Conservation (phyloP, 148 eudicot species). For the Talinum fruticosum region DNA sequence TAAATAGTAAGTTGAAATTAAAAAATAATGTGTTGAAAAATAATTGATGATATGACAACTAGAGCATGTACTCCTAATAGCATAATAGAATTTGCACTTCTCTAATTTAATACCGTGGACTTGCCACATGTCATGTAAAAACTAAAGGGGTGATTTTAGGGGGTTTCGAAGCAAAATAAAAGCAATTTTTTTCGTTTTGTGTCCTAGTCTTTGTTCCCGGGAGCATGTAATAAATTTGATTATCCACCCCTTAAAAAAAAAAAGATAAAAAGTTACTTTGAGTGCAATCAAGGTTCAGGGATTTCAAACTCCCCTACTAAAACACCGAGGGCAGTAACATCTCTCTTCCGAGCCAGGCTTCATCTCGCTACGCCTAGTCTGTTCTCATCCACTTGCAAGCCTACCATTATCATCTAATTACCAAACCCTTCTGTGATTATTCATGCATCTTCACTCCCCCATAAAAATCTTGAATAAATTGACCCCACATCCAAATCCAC, state of each 20-base stretch:
- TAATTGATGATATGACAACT: too few species aligned
- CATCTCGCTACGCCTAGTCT: neutral
- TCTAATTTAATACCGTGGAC: too few species aligned
- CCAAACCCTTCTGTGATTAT: neutral
- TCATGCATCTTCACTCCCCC: neutral
- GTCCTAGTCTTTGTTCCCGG: too few species aligned
- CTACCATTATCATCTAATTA: neutral
- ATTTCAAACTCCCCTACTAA: neutral
- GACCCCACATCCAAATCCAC: constrained; percentile 16
- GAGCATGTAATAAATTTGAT: too few species aligned
- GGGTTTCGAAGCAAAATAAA: too few species aligned
- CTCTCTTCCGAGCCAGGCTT: neutral
- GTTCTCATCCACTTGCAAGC: neutral
- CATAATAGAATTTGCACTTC: too few species aligned
- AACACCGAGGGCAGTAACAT: neutral
- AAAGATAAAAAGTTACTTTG: neutral
- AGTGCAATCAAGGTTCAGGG: neutral
- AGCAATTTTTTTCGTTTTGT: too few species aligned
- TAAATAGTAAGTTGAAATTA: too few species aligned
- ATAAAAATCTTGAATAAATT: constrained; percentile 1
- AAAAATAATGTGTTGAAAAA: too few species aligned
- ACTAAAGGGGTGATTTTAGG: too few species aligned
- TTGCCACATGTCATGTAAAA: too few species aligned
- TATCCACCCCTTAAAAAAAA: neutral
- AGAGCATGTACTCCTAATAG: too few species aligned